Percentiles rank a stretch among this genome's conserved stretches.
Conservation (phyloP, 2,329 filamentous ascomycete species). For the Boeremia exigua region DNA sequence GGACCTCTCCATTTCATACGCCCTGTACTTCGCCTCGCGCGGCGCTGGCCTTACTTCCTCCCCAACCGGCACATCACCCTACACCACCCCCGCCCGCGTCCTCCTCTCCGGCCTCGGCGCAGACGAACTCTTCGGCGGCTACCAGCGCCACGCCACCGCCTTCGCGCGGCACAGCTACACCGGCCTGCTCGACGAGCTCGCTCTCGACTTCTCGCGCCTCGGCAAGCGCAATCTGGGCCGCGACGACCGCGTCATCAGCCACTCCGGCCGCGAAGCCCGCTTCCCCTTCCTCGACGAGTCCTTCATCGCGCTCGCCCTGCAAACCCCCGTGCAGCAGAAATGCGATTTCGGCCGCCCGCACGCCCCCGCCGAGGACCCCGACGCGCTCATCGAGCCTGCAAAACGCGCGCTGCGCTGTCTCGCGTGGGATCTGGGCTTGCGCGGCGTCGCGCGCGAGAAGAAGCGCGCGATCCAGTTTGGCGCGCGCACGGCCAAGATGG, state of each 20-base stretch:
- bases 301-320: conserved; percentile 81
- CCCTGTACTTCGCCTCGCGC: conserved; percentile 92
- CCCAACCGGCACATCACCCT: conserved; percentile 49
- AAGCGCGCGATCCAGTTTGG: conserved; percentile 77
- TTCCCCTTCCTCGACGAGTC: conserved; percentile 92
- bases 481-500: conserved; percentile 51
- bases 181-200: conserved; percentile 80
- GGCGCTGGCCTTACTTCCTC: conserved; percentile 62
- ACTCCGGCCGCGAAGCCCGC: conserved; percentile 87
- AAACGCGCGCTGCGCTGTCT: conserved; percentile 83
- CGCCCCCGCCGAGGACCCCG: conserved; percentile 26
- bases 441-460: conserved; percentile 78
- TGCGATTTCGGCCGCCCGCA: conserved; percentile 74
- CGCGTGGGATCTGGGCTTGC: conserved; percentile 76
- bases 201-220: conserved; percentile 82
- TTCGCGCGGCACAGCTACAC: conserved; percentile 72
- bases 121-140: conserved; percentile 95
- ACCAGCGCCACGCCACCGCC: conserved; percentile 80
- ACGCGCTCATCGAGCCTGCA: conserved; percentile 68
- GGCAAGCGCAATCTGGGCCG: conserved; percentile 94
- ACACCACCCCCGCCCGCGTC: conserved; percentile 77
- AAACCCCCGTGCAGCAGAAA: conserved; percentile 78
- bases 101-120: conserved; percentile 92
- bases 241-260: conserved; percentile 87
- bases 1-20: conserved; percentile 93